Percentiles rank a stretch among this genome's conserved stretches.
These are phyloP conservation scores for Silene coronaria DNA, from an alignment of 179 eudicot species.

Conservation along the genomic window DNA sequence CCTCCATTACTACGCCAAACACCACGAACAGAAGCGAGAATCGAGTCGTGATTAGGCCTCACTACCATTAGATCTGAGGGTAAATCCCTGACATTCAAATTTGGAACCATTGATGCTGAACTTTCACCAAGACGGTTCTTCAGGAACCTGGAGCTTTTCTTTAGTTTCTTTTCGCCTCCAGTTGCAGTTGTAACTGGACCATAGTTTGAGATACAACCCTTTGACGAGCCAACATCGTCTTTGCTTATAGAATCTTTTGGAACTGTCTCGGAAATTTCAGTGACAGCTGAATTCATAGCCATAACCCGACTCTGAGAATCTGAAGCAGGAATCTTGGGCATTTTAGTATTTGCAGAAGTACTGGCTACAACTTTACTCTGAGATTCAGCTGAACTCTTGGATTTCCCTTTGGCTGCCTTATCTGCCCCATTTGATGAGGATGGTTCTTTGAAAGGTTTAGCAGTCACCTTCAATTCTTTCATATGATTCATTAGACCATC, in stretches of 20 bases:
- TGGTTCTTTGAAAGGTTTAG: slow-evolving; percentile 10
- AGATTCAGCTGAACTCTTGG: slow-evolving; percentile 7
- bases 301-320: slow-evolving; percentile 29
- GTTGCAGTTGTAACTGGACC: slow-evolving; percentile 21
- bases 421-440: slow-evolving; percentile 25
- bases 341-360: not conserved
- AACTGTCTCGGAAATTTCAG: not conserved
- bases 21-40: slow-evolving; percentile 34
- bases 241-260: not conserved
- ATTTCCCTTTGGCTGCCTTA: slow-evolving; percentile 7
- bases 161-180: slow-evolving; percentile 41
- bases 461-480: slow-evolving; percentile 40
- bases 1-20: slow-evolving; percentile 36
- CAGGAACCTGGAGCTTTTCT: slow-evolving; percentile 60
- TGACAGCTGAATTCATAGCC: slow-evolving; percentile 1
- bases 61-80: slow-evolving; percentile 28
- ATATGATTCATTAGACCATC: slow-evolving; percentile 38
- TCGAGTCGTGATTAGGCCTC: slow-evolving; percentile 25
- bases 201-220: slow-evolving; percentile 8
- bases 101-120: slow-evolving; percentile 34
- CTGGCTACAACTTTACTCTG: slow-evolving; percentile 32
- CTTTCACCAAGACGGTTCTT: slow-evolving; percentile 63
- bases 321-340: not conserved
- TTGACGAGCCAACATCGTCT: not conserved
- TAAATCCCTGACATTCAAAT: slow-evolving; percentile 28